Base-by-base conservation (phyloP, 1,284 basidiomycete species). In the Ustilago shanxiensis region DNA sequence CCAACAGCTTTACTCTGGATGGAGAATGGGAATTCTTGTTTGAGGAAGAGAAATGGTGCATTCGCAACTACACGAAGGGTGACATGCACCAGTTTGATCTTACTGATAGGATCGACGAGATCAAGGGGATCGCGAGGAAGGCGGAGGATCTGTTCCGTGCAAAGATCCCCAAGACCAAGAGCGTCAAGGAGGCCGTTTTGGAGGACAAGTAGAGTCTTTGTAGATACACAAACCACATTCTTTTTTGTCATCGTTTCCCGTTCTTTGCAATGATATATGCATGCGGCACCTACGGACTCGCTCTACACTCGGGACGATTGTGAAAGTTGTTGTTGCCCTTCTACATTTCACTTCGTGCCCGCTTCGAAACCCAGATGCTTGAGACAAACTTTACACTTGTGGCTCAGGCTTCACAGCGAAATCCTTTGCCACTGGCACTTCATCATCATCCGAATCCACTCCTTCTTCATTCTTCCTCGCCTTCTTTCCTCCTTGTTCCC, bases 21-120 rank as follows among this genome's bases (percentile, higher is more conserved):
- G 72, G 72, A 2, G 53, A 59, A 0, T 75, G 72, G 72, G 72
- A 75, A 52, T 75, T 75, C 41, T 22, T 75, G 29, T 75, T 75
- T 28, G 67, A 75, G 1, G 57, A 66, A 18, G 72, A 75, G 33
- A 56, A 53, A n/a, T 75, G 72, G 72, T 75, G 72, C 57, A 75
- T 75, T 8, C 44, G 72, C 13, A 75, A 75, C 57, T 75, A 75
- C 47, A 75, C 72, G n/a, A 50, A 58, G 54, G 72, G 72, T 18
- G 33, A 70, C 33, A 31, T 75, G 20, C n/a, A 45, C 1, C 33
- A 66, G 29, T 75, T 75, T 24, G 63, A 62, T 22, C 53, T 75
- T n/a, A 61, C 47, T 2, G 49, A 47, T 11, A 47, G 64, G 3
- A 75, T 75, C 49, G 53, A 63, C 18, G 63, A 66, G 57, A 66